Percentiles rank a stretch among this genome's conserved stretches.
These are phyloP conservation scores for Fraxinus anomala DNA, from an alignment of 257 asterid species.

Conservation along the genomic window DNA sequence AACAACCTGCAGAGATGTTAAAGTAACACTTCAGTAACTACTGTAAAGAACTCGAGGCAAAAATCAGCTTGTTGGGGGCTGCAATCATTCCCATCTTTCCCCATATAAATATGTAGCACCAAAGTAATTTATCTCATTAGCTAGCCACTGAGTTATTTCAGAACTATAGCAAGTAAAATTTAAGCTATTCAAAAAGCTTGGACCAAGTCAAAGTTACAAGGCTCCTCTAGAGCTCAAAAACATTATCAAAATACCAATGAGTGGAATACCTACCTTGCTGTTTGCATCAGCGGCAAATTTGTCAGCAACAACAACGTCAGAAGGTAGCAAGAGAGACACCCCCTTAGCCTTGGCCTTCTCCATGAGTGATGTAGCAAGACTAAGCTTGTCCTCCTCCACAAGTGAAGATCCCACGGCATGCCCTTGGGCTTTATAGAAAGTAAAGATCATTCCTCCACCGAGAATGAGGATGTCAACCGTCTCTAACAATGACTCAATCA, in stretches of 20 bases:
- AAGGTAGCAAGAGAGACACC: no score
- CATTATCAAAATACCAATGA: not conserved
- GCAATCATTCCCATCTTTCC: not conserved
- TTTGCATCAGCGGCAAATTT: no score
- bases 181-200: not conserved
- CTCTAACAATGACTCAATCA: conserved; percentile 67
- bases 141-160: not conserved
- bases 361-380: no score
- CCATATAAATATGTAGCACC: not conserved
- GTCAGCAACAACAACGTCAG: no score
- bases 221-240: not conserved
- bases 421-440: conserved; percentile 89
- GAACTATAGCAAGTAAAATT: not conserved
- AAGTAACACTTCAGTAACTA: not conserved
- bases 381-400: no score
- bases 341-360: no score
- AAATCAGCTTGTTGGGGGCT: not conserved
- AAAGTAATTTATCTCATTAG: conserved; percentile 9
- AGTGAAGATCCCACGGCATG: conserved; percentile 46
- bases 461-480: conserved; percentile 72
- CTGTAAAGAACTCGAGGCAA: not conserved
- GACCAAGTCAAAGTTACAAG: not conserved
- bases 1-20: conserved; percentile 45
- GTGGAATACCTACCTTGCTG: conserved; percentile 35
- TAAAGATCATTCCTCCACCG: conserved; percentile 87